Evolutionary conservation across 176 grass and related monocot species (phyloP).

Genomic region (Puccinellia tenuiflora): DNA sequence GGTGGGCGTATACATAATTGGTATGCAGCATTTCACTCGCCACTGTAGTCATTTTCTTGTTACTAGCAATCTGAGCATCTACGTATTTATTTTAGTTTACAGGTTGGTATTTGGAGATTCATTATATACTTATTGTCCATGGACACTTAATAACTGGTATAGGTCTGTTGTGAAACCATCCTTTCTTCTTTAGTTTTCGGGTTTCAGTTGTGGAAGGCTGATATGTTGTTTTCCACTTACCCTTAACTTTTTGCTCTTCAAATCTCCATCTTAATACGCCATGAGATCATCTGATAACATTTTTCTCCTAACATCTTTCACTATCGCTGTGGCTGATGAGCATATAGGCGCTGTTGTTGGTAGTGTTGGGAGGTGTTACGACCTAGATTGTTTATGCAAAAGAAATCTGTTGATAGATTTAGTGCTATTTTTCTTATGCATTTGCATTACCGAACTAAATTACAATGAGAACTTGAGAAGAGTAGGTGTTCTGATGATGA

Average conservation of each 20-base stretch:
- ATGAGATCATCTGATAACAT: conserved; percentile 26
- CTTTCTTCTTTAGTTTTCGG: not conserved
- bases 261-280: conserved; percentile 12
- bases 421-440: not conserved
- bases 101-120: not conserved
- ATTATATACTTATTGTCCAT: not conserved
- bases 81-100: not conserved
- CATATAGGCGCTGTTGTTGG: conserved; percentile 55
- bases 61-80: not conserved
- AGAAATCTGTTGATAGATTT: not conserved
- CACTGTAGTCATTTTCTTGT: not conserved
- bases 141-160: not conserved
- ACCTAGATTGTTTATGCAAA: not conserved
- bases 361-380: conserved; percentile 19
- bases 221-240: not conserved
- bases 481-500: not conserved
- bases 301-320: conserved; percentile 31
- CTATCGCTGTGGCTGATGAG: conserved; percentile 41
- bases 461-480: not conserved
- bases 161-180: not conserved
- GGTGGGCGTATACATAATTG: not conserved
- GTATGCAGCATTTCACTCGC: conserved; percentile 1
- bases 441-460: not conserved
- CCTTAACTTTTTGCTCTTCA: not conserved
- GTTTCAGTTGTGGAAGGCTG: not conserved